Percentiles rank a stretch among this genome's conserved stretches.
phyloP scores from a whole-genome alignment of 2,329 filamentous ascomycete species.

The Aspergillus puulaauensis region DNA sequence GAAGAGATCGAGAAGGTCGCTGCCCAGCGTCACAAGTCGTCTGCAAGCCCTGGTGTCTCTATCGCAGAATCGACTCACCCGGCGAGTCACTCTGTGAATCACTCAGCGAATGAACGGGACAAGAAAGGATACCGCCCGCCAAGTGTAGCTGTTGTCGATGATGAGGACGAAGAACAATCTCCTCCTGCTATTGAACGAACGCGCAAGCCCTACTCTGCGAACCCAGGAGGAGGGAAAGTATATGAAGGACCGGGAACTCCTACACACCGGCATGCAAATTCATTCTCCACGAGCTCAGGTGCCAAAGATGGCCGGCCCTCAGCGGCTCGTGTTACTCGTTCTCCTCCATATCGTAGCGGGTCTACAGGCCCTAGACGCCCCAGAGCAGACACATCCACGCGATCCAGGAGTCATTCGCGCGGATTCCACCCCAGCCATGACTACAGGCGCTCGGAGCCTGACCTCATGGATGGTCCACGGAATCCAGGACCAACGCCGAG shows the following conservation, averaged over 20 bases:
- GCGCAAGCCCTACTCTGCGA: conserved; percentile 62
- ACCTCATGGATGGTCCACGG: conserved; percentile 26
- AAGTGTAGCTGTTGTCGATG: conserved; percentile 40
- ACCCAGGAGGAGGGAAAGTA: conserved; percentile 59
- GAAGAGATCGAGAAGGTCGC: conserved; percentile 37
- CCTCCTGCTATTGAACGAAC: conserved; percentile 62
- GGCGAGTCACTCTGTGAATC: conserved; percentile 14
- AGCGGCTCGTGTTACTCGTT: conserved; percentile 58
- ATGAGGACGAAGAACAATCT: conserved; percentile 40
- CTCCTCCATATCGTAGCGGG: conserved; percentile 23
- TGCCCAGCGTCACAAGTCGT: conserved; percentile 23
- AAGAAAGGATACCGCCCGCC: conserved; percentile 41
- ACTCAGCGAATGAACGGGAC: conserved; percentile 35
- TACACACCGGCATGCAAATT: conserved; percentile 22
- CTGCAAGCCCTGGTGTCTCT: conserved; percentile 18
- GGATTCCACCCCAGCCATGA: conserved; percentile 23
- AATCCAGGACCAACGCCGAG: conserved; percentile 20
- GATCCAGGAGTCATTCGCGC: conserved; percentile 35
- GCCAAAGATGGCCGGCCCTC: conserved; percentile 57
- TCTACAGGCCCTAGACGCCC: conserved; percentile 16
- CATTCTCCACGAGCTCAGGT: conserved; percentile 39
- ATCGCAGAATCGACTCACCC: conserved; percentile 24
- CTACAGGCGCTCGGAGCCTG: conserved; percentile 38
- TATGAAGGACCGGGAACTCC: conserved; percentile 44
- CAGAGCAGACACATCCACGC: conserved; percentile 8